Evolutionary conservation across 495 filamentous ascomycete species (phyloP), one percentile per base, ranked within the genome.

Genomic region (Chaetomidium leptoderma): DNA sequence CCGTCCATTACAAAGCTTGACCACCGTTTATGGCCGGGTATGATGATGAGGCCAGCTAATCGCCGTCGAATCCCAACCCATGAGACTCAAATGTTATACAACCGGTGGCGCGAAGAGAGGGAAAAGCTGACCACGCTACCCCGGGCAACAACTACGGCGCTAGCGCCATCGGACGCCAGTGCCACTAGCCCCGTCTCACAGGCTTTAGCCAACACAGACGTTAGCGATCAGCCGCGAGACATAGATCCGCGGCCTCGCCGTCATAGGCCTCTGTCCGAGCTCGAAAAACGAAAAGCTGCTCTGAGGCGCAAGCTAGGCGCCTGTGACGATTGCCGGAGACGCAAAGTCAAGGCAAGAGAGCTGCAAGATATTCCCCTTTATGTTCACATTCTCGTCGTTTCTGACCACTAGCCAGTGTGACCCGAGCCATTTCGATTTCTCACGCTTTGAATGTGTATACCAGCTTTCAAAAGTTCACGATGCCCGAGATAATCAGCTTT

Each of bases 261-360:
- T 13, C 32, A 43, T 0, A 60, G 61, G 6, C 66, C 65, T 7
- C 37, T 72, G 11, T 44, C 54, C 3, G 23, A 48, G 16, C 4
- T 19, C 5, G 36, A 47, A 8, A 68, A 57, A n/a, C 45, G 53
- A 4, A 59, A 47, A 32, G 57, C 69, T 24, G 63, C 61, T 3
- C 61, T 72, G 16, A 52, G 67, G 40, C 69, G 69, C 16, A 64
- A 63, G 48, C 29, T 67, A 13, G 50, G 63, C 21, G 69, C 66
- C 24, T 72, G 69, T 26, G 30, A 45, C 0, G 55, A 50, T 0
- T 72, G 69, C 58, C 54, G 51, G 10, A 17, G 14, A 11, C 67
- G 69, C 8, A 62, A 45, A 27, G 68, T 72, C 8, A 30, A 26
- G 36, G 69, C 68, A 50, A 49, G 63, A 19, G 3, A n/a, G n/a